Base-by-base conservation (phyloP, 495 filamentous ascomycete species). In the Coniosporium apollinis region DNA sequence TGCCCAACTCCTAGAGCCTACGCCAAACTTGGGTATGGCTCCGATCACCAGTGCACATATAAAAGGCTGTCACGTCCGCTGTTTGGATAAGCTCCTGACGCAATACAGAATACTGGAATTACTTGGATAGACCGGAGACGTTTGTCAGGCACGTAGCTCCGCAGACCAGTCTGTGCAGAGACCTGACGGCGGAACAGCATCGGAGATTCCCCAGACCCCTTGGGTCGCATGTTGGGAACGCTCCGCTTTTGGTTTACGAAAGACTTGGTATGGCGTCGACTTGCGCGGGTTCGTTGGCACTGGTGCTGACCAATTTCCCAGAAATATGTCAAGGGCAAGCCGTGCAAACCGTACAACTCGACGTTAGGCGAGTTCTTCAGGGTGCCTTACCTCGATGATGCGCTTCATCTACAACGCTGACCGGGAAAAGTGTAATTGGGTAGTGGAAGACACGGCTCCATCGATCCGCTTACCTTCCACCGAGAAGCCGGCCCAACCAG, bases 201-300 rank as follows among this genome's bases (percentile, higher is more conserved):
- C 59, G 89, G 87, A 40, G 87, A 87, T 48, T 87, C 87, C 6
- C 79, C 94, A 42, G 84, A 94, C 45, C 67, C 73, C 5, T 62
- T 94, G 33, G 87, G 84, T 42, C 84, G 89, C 38, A 94, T 92
- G 77, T 67, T 97, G 26, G 86, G 79, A 42, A 79, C 91, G 21
- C 58, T 94, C 48, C 72, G 89, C 22, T 97, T 97, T 54, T 97
- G 89, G 89, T 96, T 94, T 45, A 94, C 89, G 17, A 96, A 96
- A 52, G 89, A 97, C 52, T 54, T 97, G 62, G 74, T 79, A 26
- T 13, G 13, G 24, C 13, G 24, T 58, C 46, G 63, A 25, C 13
- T 34, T 30, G 7, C 9, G 15, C 16, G 22, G 14, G 28, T 5
- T 18, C 29, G 21, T 19, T 32, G 11, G 31, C 9, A 14, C 37